Percentiles rank a stretch among this genome's conserved stretches.
phyloP scores from a whole-genome alignment of 2,329 filamentous ascomycete species.

The Piedraia hortae region DNA sequence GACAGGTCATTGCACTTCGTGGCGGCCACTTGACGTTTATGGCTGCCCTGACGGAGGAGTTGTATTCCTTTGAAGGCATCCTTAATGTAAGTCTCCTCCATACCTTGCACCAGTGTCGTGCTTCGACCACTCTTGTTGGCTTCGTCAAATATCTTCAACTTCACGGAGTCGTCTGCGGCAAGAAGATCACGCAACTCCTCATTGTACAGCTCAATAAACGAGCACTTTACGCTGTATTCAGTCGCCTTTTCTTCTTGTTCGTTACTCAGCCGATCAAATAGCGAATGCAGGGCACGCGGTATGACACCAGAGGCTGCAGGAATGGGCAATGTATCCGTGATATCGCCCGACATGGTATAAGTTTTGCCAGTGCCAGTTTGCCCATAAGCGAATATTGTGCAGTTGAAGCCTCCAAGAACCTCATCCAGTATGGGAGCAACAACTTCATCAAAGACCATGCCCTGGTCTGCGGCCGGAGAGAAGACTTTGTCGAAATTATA shows the following conservation, averaged over 20 bases:
- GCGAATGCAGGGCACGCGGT: slow-evolving; percentile 59
- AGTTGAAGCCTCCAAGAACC: slow-evolving; percentile 82
- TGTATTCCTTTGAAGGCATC: slow-evolving; percentile 64
- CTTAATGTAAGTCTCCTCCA: slow-evolving; percentile 89
- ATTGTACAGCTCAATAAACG: slow-evolving; percentile 96
- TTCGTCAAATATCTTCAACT: slow-evolving; percentile 91
- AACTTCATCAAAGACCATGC: slow-evolving; percentile 83
- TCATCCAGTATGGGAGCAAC: slow-evolving; percentile 82
- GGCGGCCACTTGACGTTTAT: slow-evolving; percentile 89
- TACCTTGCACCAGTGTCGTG: slow-evolving; percentile 75
- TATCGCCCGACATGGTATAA: slow-evolving; percentile 97
- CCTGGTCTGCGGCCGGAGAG: slow-evolving; percentile 78
- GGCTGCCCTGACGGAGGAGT: slow-evolving; percentile 63
- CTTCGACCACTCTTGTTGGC: slow-evolving; percentile 60
- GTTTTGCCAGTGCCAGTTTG: slow-evolving; percentile 97
- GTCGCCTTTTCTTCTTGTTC: slow-evolving; percentile 30
- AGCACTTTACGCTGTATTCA: slow-evolving; percentile 90
- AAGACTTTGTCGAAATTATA: slow-evolving; percentile 96
- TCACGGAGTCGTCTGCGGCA: slow-evolving; percentile 50
- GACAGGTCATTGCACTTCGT: slow-evolving; percentile 99
- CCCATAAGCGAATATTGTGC: slow-evolving; percentile 94
- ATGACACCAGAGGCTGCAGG: slow-evolving; percentile 89
- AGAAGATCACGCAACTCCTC: slow-evolving; percentile 84
- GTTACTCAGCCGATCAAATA: slow-evolving; percentile 61
- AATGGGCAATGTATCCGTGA: slow-evolving; percentile 67